Percentiles rank a stretch among this genome's conserved stretches.
These are phyloP conservation scores for Atractiella rhizophila DNA, from an alignment of 768 basidiomycete genomes.

Conservation along the genomic window DNA sequence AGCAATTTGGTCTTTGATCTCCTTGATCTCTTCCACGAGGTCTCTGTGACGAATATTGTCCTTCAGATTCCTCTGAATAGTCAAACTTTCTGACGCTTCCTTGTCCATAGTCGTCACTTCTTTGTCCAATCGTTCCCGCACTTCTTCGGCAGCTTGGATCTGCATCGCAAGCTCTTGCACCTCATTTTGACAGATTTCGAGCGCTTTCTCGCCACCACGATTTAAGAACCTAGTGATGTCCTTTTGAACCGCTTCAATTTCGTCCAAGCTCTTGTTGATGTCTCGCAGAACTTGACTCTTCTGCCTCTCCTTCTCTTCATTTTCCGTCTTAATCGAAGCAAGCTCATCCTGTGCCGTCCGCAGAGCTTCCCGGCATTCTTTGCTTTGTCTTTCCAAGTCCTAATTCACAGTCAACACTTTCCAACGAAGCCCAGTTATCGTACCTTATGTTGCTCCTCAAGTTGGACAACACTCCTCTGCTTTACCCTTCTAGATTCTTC, in stretches of 20 bases:
- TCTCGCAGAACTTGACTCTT: slow-evolving; percentile 3
- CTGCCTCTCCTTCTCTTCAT: slow-evolving; percentile 4
- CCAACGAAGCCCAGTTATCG: neutral
- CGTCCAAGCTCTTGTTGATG: slow-evolving; percentile 8
- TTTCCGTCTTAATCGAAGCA: slow-evolving; percentile 4
- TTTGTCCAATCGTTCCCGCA: too few species aligned
- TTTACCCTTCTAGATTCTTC: slow-evolving; percentile 20
- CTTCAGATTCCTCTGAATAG: slow-evolving; percentile 41
- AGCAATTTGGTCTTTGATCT: slow-evolving; percentile 45
- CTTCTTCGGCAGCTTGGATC: neutral
- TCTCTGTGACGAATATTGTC: slow-evolving; percentile 61
- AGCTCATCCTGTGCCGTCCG: slow-evolving; percentile 12
- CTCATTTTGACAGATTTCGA: neutral
- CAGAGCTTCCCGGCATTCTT: slow-evolving; percentile 11
- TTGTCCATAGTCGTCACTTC: slow-evolving; percentile 8
- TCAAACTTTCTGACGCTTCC: slow-evolving; percentile 32
- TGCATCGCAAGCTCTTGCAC: neutral
- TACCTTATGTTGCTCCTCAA: slow-evolving; percentile 49
- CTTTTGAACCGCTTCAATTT: slow-evolving; percentile 7
- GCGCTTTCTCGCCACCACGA: neutral
- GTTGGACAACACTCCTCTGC: slow-evolving; percentile 28
- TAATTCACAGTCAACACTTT: neutral
- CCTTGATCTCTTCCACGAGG: slow-evolving; percentile 38
- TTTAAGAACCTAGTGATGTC: slow-evolving; percentile 3
- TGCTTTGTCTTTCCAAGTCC: slow-evolving; percentile 12